These are phyloP conservation scores for Pyrus hybrid DNA, from an alignment of 331 rosid genomes.

Conservation along the genomic window DNA sequence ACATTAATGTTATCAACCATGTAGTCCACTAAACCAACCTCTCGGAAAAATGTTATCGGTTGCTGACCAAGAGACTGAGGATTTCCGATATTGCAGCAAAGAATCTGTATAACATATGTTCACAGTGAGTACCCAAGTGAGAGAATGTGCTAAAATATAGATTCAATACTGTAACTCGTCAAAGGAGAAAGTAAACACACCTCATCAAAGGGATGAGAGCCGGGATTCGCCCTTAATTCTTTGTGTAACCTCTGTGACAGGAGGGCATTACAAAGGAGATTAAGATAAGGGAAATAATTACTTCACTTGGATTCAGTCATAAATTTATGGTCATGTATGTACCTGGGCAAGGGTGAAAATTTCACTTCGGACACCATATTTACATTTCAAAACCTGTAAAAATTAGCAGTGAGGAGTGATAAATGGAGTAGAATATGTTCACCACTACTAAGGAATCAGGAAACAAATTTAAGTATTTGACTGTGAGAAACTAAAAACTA, in stretches of 20 bases:
- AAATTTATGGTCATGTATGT: background rate
- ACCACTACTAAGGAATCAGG: background rate
- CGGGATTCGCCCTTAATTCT: conserved; percentile 54
- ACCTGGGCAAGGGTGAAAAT: conserved; percentile 89
- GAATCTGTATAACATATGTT: conserved; percentile 43
- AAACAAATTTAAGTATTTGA: background rate
- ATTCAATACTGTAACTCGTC: background rate
- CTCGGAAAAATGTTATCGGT: conserved; percentile 86
- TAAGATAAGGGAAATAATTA: background rate
- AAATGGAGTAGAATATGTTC: background rate
- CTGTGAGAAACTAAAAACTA: background rate
- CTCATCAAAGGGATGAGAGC: conserved; percentile 76
- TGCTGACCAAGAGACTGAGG: conserved; percentile 98
- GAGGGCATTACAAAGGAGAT: background rate
- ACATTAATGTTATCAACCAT: background rate
- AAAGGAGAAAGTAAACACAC: conserved; percentile 25
- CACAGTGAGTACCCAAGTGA: background rate
- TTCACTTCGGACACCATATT: conserved; percentile 97
- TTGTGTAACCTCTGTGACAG: conserved; percentile 63
- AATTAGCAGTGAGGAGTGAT: background rate
- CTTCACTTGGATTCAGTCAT: background rate
- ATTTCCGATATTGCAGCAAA: conserved; percentile 97
- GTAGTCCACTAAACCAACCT: conserved; percentile 47
- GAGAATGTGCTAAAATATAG: background rate
- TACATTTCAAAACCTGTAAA: conserved; percentile 69